phyloP scores from a whole-genome alignment of 768 basidiomycete species.

The Panaeolus papilionaceus region DNA sequence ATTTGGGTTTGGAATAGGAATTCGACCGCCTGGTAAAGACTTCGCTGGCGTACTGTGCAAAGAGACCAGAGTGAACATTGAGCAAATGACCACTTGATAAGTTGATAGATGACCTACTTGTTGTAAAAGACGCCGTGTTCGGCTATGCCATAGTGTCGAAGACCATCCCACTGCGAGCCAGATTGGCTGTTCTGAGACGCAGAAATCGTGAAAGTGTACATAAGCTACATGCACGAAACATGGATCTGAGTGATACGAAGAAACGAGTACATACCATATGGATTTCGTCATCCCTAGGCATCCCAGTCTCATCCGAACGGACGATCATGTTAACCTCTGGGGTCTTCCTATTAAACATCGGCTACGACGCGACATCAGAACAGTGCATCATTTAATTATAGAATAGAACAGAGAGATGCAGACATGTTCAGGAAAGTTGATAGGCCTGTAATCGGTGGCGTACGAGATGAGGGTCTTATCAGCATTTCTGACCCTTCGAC shows the following conservation, averaged over 20 bases:
- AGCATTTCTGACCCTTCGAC: too few species aligned
- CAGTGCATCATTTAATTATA: not conserved
- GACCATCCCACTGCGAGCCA: slow-evolving; percentile 73
- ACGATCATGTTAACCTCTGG: slow-evolving; percentile 55
- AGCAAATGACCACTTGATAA: too few species aligned
- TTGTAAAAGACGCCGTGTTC: slow-evolving; percentile 67
- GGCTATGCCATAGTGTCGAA: slow-evolving; percentile 61
- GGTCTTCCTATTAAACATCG: slow-evolving; percentile 58
- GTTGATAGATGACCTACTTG: slow-evolving; percentile 48
- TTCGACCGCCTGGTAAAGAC: slow-evolving; percentile 49
- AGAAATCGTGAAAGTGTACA: not conserved
- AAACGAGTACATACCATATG: slow-evolving; percentile 50
- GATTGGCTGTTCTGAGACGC: slow-evolving; percentile 68
- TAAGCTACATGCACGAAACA: not conserved
- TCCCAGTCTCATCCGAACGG: slow-evolving; percentile 25
- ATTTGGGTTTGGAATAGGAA: slow-evolving; percentile 54
- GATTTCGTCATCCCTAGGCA: slow-evolving; percentile 56
- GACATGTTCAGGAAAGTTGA: slow-evolving; percentile 72
- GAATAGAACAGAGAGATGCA: not conserved
- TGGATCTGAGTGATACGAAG: not conserved
- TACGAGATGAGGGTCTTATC: not conserved
- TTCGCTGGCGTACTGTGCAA: slow-evolving; percentile 35
- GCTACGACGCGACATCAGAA: slow-evolving; percentile 40
- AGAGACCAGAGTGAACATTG: not conserved
- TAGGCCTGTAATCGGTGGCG: slow-evolving; percentile 50